phyloP scores from a whole-genome alignment of 1,284 basidiomycete genomes.

The Irpex rosettiformis region DNA sequence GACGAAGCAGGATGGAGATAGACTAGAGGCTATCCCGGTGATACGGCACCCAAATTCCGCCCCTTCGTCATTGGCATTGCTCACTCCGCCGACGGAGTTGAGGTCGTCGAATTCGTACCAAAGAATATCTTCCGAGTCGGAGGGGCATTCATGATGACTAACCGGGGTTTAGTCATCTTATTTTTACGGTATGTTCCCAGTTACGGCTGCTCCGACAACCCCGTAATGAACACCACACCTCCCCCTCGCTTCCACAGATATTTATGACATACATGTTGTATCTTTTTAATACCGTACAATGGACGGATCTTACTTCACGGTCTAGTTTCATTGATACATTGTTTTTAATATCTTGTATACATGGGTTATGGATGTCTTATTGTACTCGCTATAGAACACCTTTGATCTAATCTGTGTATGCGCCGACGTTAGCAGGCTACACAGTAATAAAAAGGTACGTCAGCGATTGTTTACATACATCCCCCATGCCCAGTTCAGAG shows the following conservation, averaged over 20 bases:
- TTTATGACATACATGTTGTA: slow-evolving; percentile 4
- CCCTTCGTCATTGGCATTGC: slow-evolving; percentile 13
- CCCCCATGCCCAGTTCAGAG: neutral
- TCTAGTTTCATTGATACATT: slow-evolving; percentile 10
- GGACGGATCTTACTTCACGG: neutral
- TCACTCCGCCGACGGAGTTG: neutral
- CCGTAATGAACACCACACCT: neutral
- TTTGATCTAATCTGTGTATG: slow-evolving; percentile 64
- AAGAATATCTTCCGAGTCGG: neutral
- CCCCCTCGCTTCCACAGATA: neutral
- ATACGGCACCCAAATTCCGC: slow-evolving; percentile 18
- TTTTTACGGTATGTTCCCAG: neutral
- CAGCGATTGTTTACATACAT: slow-evolving; percentile 8
- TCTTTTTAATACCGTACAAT: neutral
- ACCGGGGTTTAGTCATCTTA: neutral
- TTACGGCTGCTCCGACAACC: neutral
- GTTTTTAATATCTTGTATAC: slow-evolving; percentile 8
- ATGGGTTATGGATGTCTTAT: slow-evolving; percentile 9
- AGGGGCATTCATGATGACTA: neutral
- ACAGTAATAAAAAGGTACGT: slow-evolving; percentile 1
- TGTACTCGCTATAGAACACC: neutral
- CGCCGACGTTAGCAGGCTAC: slow-evolving; percentile 71
- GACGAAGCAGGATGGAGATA: neutral
- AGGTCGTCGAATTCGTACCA: neutral
- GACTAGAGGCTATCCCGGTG: slow-evolving; percentile 20